Percentiles rank a stretch among this genome's conserved stretches.
Conservation (phyloP, 2,329 filamentous ascomycete genomes). For the Acrocalymma vagum region DNA sequence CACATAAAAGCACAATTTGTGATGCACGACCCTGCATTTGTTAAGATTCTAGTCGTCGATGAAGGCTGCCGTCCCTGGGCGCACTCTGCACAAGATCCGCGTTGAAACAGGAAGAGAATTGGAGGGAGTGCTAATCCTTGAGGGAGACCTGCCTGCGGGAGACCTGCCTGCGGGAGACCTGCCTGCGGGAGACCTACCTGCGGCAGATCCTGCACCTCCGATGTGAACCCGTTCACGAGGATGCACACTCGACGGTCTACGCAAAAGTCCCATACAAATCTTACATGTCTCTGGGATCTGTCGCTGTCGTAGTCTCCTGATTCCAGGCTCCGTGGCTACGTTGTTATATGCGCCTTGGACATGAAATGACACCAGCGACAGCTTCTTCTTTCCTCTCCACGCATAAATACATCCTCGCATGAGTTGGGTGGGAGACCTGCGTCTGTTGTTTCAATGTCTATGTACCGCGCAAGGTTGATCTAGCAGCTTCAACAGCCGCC, state of each 20-base stretch:
- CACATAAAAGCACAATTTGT: too few species aligned
- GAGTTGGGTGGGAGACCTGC: too few species aligned
- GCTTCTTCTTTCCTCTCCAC: constrained; percentile 29
- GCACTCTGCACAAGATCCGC: constrained; percentile 15
- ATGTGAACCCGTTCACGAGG: constrained; percentile 14
- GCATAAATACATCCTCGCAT: constrained; percentile 21
- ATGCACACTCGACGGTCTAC: constrained; percentile 20
- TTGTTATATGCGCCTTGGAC: constrained; percentile 54
- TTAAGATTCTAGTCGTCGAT: too few species aligned
- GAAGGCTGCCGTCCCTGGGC: constrained; percentile 11
- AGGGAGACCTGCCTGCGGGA: too few species aligned
- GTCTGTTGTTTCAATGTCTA: too few species aligned
- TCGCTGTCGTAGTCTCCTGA: constrained; percentile 41
- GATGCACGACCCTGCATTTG: too few species aligned
- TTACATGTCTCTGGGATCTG: constrained; percentile 29
- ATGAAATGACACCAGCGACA: constrained; percentile 50
- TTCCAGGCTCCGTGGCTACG: constrained; percentile 45
- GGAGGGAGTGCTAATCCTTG: constrained; percentile 16
- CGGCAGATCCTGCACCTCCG: constrained; percentile 2
- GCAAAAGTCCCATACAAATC: constrained; percentile 38
- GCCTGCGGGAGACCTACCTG: too few species aligned
- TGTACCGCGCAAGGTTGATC: too few species aligned
- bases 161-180: constrained; percentile 11
- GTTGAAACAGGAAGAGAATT: too few species aligned
- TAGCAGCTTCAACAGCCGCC: too few species aligned